These are phyloP conservation scores for Starmerella khaoyaiensis DNA, from an alignment of 805 yeast genomes.

Conservation along the genomic window DNA sequence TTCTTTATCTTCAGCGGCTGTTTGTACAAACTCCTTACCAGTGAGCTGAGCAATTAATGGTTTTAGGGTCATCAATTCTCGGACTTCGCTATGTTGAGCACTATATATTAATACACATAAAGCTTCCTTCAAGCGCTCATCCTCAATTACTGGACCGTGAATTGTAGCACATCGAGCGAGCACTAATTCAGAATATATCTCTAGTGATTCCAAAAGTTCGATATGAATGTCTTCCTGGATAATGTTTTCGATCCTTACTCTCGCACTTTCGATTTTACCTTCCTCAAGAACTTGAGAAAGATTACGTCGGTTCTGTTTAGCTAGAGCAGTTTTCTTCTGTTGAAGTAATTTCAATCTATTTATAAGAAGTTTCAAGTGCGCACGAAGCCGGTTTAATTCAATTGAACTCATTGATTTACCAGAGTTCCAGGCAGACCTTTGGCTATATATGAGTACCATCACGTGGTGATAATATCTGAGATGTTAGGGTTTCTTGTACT, in stretches of 20 bases:
- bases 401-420: slow-evolving; percentile 14
- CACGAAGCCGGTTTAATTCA: slow-evolving; percentile 16
- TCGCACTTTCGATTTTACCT: slow-evolving; percentile 73
- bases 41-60: slow-evolving; percentile 51
- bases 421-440: too few relatives aligned
- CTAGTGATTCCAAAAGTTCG: slow-evolving; percentile 66
- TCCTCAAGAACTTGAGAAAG: slow-evolving; percentile 55
- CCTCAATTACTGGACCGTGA: slow-evolving; percentile 23
- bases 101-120: slow-evolving; percentile 55
- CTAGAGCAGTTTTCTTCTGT: slow-evolving; percentile 58
- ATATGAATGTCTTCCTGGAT: slow-evolving; percentile 70
- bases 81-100: slow-evolving; percentile 61
- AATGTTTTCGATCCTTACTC: slow-evolving; percentile 69
- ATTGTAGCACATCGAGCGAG: slow-evolving; percentile 61
- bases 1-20: slow-evolving; percentile 40
- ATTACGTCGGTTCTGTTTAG: slow-evolving; percentile 58
- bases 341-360: slow-evolving; percentile 58
- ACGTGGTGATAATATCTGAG: neutral
- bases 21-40: slow-evolving; percentile 53
- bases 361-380: slow-evolving; percentile 43
- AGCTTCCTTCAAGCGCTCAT: slow-evolving; percentile 47
- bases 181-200: slow-evolving; percentile 67
- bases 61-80: slow-evolving; percentile 48
- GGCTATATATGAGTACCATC: too few relatives aligned
- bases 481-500: neutral